Base-by-base conservation (phyloP, 2,329 filamentous ascomycete genomes). In the Fusarium goolgardi region DNA sequence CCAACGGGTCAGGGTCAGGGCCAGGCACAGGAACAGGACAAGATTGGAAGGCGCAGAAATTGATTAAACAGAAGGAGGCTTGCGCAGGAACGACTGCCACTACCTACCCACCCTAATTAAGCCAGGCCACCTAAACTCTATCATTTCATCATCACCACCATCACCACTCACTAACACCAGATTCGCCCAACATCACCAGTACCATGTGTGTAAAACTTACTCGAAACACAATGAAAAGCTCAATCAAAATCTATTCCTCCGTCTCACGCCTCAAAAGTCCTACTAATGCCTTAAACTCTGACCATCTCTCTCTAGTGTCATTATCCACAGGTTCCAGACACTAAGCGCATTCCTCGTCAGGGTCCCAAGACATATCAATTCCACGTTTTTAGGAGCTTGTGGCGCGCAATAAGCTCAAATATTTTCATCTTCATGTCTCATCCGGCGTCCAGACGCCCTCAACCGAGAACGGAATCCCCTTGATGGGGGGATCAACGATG, bases 351-450 rank as follows among this genome's bases (percentile, higher is more conserved):
- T 69, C 67, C 67, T 70, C 13, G 7, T 39, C 32, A 27, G 35
- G 35, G 44, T 45, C 50, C 54, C 55, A 58, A 67, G 67, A 64
- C 67, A 69, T 57, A 46, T 44, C 66, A 70, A 32, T 50, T n/a
- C 66, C 63, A 70, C 67, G 66, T 67, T 69, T 69, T 52, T 67
- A 53, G 31, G 46, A 59, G 29, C 21, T 27, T 55, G 59, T 53
- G 64, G 59, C 65, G 64, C n/a, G 34, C 57, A 35, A 43, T 50
- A 53, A 40, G 29, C 62, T 37, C 57, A 10, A n/a, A 40, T 9
- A 29, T 3, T 18, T 25, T 59, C 32, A 21, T 52, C 44, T 37
- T 25, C 46, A 55, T 52, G 50, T 52, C 54, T 54, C 37, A 53
- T 67, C 51, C 53, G 63, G 58, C 35, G n/a, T 63, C 53, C 27